Percentiles rank a stretch among this genome's conserved stretches.
Conservation (phyloP, 1,284 basidiomycete genomes). For the Leccinum angustisporum region DNA sequence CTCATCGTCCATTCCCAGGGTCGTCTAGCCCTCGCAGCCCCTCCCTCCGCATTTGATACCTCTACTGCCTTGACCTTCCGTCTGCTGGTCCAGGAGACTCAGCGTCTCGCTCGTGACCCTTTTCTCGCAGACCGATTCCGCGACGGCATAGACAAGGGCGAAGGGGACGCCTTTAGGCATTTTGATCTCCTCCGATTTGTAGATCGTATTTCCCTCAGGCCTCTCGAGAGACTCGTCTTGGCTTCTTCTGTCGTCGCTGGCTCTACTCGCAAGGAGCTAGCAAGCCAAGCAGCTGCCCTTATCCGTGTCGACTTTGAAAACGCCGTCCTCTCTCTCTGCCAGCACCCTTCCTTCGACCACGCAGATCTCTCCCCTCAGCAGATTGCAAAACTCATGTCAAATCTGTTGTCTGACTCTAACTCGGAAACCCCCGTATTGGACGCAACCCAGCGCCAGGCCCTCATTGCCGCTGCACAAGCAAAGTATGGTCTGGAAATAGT, state of each 20-base stretch:
- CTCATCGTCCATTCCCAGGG: slow-evolving; percentile 85
- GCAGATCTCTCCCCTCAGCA: slow-evolving; percentile 74
- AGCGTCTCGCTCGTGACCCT: slow-evolving; percentile 83
- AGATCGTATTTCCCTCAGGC: slow-evolving; percentile 72
- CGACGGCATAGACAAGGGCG: slow-evolving; percentile 82
- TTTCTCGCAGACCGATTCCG: slow-evolving; percentile 83
- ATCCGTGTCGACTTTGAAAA: slow-evolving; percentile 76
- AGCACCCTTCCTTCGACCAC: slow-evolving; percentile 76
- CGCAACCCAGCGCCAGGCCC: slow-evolving; percentile 64
- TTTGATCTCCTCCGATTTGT: slow-evolving; percentile 79
- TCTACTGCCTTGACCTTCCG: slow-evolving; percentile 77
- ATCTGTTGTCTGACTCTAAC: slow-evolving; percentile 70
- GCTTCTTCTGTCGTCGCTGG: slow-evolving; percentile 71
- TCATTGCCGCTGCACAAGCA: slow-evolving; percentile 69
- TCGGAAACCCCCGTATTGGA: slow-evolving; percentile 69
- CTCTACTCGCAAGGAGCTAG: slow-evolving; percentile 71
- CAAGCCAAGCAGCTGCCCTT: slow-evolving; percentile 62
- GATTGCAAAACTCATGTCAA: slow-evolving; percentile 75
- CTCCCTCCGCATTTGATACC: slow-evolving; percentile 63
- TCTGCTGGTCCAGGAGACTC: slow-evolving; percentile 82
- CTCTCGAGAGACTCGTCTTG: slow-evolving; percentile 78
- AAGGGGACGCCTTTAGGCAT: slow-evolving; percentile 74
- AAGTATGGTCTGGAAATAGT: slow-evolving; percentile 68
- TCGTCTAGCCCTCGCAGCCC: slow-evolving; percentile 55
- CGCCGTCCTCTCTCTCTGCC: slow-evolving; percentile 68